A percentile compares a stretch with the other conserved stretches of the same genome.
phyloP scores from a whole-genome alignment of 2,329 filamentous ascomycete genomes.

The Ophiocordyceps sinensis region DNA sequence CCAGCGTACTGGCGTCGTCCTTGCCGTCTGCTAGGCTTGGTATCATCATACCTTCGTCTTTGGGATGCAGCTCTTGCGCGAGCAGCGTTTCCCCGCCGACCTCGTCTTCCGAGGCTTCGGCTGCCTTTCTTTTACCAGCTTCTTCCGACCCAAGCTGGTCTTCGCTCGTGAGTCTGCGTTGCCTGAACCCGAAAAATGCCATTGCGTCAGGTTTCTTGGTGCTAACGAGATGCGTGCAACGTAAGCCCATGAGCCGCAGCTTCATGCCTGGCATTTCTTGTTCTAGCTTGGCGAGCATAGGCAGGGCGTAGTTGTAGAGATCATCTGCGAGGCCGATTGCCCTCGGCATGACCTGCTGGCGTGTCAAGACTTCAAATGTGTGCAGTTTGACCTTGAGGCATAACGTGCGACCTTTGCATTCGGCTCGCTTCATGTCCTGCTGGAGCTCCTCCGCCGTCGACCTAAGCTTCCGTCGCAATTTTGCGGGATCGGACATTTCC shows the following conservation, averaged over 20 bases:
- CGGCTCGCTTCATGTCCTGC: constrained; percentile 63
- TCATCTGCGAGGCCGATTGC: constrained; percentile 64
- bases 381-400: constrained; percentile 89
- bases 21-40: background rate
- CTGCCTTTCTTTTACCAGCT: constrained; percentile 20
- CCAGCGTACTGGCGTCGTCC: background rate
- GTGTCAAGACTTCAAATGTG: constrained; percentile 80
- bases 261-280: constrained; percentile 70
- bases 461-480: constrained; percentile 64
- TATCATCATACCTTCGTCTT: background rate
- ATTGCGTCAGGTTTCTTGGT: constrained; percentile 68
- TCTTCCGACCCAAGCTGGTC: constrained; percentile 5
- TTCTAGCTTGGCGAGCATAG: constrained; percentile 72
- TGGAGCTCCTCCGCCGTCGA: constrained; percentile 74
- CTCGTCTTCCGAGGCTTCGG: constrained; percentile 13
- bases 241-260: constrained; percentile 72
- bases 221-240: constrained; percentile 76
- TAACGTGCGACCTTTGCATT: constrained; percentile 81
- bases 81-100: constrained; percentile 54
- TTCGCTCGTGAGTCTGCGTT: constrained; percentile 10
- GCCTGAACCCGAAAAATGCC: constrained; percentile 60
- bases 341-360: constrained; percentile 62
- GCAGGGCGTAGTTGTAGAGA: constrained; percentile 65
- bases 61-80: constrained; percentile 40
- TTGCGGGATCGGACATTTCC: constrained; percentile 55